Base-by-base conservation (phyloP, 2,329 filamentous ascomycete genomes). In the Teratosphaeriaceae sp. region DNA sequence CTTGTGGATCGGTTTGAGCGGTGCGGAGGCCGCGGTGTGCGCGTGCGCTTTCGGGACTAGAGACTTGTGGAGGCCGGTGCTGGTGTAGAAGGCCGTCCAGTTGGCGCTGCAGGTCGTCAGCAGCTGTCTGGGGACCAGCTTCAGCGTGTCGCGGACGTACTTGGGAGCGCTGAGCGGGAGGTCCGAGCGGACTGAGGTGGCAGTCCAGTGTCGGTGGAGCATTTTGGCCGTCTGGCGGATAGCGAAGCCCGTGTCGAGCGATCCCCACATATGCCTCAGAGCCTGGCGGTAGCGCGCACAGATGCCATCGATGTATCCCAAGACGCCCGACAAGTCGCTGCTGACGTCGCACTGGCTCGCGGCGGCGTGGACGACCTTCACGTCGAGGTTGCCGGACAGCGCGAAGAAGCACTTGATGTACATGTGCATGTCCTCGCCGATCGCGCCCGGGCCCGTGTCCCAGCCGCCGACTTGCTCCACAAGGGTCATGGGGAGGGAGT, bases 351-450 rank as follows among this genome's bases (percentile, higher is more conserved):
- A 84, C 60, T 85, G 82, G 64, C 82, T 85, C 45, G 84, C 80
- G 2, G 83, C 82, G 47, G 79, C 81, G 52, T 81, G 67, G 22
- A 87, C 72, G 3, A 81, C 78, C 38, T 75, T 73, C 36, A 76
- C 75, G 11, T 79, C 79, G 42, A 86, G 59, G 57, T 85, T 79
- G 2, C 83, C 83, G 48, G 82, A 83, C 15, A 85, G 73, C 1
- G 81, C 79, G 51, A 86, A 86, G 67, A 86, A 86, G 61, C 81
- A 85, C 69, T 86, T 86, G 49, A 86, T 71, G 58, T 84, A 84
- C 83, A 86, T 86, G 66, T 87, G 83, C 56, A 86, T 64, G 57
- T 86, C 83, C 63, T 87, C 83, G 33, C 83, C 83, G 52, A 87
- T 86, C 16, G 83, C 82, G 47, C 84, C 82, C 1, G 77, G 72